Percentiles rank a stretch among this genome's conserved stretches.
Conservation (phyloP, 2,329 filamentous ascomycete genomes). For the Trichoderma lentiforme region DNA sequence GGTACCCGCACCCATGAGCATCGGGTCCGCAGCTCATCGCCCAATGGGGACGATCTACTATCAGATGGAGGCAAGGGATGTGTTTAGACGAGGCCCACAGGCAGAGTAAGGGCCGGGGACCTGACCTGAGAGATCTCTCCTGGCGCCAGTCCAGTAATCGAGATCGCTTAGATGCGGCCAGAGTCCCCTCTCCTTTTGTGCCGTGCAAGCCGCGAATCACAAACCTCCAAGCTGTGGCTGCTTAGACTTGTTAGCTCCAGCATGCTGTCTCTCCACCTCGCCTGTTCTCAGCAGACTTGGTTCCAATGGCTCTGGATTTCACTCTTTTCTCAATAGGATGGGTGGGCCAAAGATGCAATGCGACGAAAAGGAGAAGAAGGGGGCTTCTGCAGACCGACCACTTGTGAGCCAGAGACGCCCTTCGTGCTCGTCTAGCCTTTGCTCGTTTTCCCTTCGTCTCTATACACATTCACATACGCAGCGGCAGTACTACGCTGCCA, state of each 20-base stretch:
- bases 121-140: not conserved
- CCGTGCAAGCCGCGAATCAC: not conserved
- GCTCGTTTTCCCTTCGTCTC: not conserved
- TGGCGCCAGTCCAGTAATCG: not conserved
- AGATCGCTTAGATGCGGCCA: constrained; percentile 11
- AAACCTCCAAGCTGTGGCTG: not conserved
- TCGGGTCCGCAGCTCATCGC: constrained; percentile 11
- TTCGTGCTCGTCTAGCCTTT: not conserved
- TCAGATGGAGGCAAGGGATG: not conserved
- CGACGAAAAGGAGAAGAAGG: not conserved
- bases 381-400: not conserved
- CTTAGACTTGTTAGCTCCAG: not conserved
- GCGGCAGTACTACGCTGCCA: not conserved
- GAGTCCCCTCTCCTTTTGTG: not conserved
- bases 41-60: not conserved
- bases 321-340: not conserved
- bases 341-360: not conserved
- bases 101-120: not conserved
- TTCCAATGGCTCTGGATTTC: not conserved
- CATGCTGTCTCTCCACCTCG: not conserved
- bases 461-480: not conserved
- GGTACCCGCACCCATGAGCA: constrained; percentile 6
- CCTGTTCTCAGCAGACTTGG: not conserved
- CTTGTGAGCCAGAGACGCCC: not conserved
- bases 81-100: not conserved